A percentile compares a stretch with the other conserved stretches of the same genome.
These are phyloP conservation scores for Pulveroboletus sp. DNA, from an alignment of 768 basidiomycete genomes.

Conservation along the genomic window DNA sequence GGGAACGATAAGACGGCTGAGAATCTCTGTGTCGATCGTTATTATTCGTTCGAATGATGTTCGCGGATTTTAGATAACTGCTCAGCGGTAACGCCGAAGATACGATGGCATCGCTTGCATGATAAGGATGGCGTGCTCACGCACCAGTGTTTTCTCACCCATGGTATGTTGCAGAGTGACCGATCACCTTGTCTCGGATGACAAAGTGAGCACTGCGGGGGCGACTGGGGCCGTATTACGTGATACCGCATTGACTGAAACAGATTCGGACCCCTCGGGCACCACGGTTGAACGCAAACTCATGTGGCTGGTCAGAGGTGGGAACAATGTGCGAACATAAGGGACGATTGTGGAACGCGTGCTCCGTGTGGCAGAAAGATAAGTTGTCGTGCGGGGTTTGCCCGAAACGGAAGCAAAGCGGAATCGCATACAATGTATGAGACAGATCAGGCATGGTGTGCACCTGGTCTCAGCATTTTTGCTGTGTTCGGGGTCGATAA, in stretches of 20 bases:
- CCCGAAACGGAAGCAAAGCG: not conserved
- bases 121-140: not conserved
- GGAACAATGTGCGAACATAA: not conserved
- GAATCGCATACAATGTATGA: not conserved
- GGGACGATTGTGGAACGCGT: no score
- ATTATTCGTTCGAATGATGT: not conserved
- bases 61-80: not conserved
- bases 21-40: no score
- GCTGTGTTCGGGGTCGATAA: constrained; percentile 7
- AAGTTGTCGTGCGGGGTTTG: not conserved
- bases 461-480: no score
- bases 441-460: not conserved
- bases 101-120: not conserved
- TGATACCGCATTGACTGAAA: not conserved
- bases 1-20: not conserved
- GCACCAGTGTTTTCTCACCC: not conserved
- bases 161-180: not conserved
- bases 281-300: not conserved
- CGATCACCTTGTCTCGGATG: no score
- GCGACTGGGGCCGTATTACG: no score
- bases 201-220: not conserved
- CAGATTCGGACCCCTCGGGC: not conserved
- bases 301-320: not conserved
- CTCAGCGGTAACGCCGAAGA: not conserved
- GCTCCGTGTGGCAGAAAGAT: not conserved